A percentile compares a stretch with the other conserved stretches of the same genome.
Evolutionary conservation across 2,329 filamentous ascomycete genomes (phyloP).

Genomic region (Microcyclosporella mali): DNA sequence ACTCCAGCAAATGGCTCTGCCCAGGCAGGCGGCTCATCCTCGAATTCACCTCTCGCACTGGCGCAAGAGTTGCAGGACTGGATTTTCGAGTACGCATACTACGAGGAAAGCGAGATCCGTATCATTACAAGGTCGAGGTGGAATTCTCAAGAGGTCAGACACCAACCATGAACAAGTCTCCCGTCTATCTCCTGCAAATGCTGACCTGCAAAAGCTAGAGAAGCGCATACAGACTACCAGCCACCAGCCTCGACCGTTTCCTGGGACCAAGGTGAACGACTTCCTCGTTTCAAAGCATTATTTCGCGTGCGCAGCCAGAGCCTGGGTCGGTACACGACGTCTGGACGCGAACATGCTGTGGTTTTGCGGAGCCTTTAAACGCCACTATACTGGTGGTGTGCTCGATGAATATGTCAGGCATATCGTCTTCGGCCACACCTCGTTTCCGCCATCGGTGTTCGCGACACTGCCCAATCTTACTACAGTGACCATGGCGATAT

Average conservation of each 20-base stretch:
- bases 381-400: background rate
- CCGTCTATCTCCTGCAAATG: too few species aligned
- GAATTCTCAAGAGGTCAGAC: too few species aligned
- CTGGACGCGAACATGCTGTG: background rate
- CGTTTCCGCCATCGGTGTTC: background rate
- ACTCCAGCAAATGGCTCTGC: too few species aligned
- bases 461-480: too few species aligned
- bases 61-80: slow-evolving; percentile 7
- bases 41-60: slow-evolving; percentile 1
- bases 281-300: slow-evolving; percentile 5
- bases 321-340: slow-evolving; percentile 1
- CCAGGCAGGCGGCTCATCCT: too few species aligned
- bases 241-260: background rate
- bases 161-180: too few species aligned
- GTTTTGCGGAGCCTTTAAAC: background rate
- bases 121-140: background rate
- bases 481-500: too few species aligned
- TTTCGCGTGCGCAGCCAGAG: slow-evolving; percentile 1
- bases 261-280: background rate
- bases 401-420: background rate
- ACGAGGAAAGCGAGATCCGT: background rate
- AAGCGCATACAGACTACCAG: background rate
- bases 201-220: too few species aligned
- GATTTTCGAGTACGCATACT: slow-evolving; percentile 6
- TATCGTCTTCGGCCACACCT: background rate